A percentile compares a stretch with the other conserved stretches of the same genome.
Evolutionary conservation across 2,329 filamentous ascomycete genomes (phyloP).

Genomic region (Stachybotrys echinatus): DNA sequence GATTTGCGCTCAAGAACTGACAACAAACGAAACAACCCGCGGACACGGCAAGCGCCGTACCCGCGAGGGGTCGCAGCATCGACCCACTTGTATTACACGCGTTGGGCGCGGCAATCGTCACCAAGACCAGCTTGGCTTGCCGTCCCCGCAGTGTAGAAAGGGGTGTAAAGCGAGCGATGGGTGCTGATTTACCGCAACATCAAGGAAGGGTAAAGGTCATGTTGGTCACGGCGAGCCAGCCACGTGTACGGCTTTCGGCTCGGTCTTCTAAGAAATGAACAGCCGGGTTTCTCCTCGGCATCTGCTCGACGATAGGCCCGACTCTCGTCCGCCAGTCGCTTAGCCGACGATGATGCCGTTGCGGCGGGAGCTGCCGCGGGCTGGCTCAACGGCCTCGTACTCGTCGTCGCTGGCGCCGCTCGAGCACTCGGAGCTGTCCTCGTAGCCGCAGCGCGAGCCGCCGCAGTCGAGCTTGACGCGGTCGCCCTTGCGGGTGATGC

Average conservation of each 20-base stretch:
- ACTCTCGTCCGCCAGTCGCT: slow-evolving; percentile 6
- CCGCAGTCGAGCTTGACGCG: slow-evolving; percentile 96
- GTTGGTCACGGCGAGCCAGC: slow-evolving; percentile 12
- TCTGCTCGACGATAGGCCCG: slow-evolving; percentile 5
- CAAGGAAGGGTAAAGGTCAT: slow-evolving; percentile 7
- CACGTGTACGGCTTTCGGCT: slow-evolving; percentile 20
- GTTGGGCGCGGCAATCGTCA: slow-evolving; percentile 14
- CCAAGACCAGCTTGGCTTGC: slow-evolving; percentile 41
- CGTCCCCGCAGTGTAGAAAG: slow-evolving; percentile 21
- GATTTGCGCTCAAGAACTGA: slow-evolving; percentile 17
- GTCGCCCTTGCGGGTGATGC: slow-evolving; percentile 88
- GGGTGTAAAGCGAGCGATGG: slow-evolving; percentile 18
- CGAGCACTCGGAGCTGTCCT: slow-evolving; percentile 65
- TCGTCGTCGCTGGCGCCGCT: slow-evolving; percentile 59
- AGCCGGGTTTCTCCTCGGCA: slow-evolving; percentile 23
- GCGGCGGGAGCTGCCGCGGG: slow-evolving; percentile 51
- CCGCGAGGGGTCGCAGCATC: slow-evolving; percentile 42
- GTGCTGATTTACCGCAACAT: slow-evolving; percentile 20
- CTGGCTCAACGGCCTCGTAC: slow-evolving; percentile 35
- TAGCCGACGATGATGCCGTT: slow-evolving; percentile 56
- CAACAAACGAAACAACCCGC: slow-evolving; percentile 23
- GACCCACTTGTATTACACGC: slow-evolving; percentile 37
- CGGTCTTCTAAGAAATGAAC: slow-evolving; percentile 26
- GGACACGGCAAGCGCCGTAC: not conserved
- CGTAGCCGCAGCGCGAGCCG: slow-evolving; percentile 80